Percentiles rank a stretch among this genome's conserved stretches.
Evolutionary conservation across 306 rosid species (phyloP).

Genomic region (Canavalia gladiata): DNA sequence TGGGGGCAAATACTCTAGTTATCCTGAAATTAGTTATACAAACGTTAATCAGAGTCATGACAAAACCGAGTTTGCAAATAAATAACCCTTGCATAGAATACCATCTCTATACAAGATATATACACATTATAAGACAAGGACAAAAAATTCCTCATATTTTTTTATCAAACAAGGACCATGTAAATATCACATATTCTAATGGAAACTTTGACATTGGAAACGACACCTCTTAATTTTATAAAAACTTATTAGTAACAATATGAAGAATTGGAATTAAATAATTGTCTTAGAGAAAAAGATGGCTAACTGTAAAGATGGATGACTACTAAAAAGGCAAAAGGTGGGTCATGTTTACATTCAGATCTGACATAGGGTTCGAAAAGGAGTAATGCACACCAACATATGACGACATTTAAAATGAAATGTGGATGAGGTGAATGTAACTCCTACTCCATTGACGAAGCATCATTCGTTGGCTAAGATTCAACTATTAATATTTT

Average conservation of each 20-base stretch:
- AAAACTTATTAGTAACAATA: too few relatives aligned
- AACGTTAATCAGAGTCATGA: neutral
- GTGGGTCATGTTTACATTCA: constrained; percentile 37
- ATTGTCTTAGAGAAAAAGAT: constrained; percentile 34
- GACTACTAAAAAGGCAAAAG: constrained; percentile 10
- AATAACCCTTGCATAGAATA: neutral
- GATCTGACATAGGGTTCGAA: neutral
- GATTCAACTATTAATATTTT: constrained; percentile 2
- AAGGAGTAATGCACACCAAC: constrained; percentile 44
- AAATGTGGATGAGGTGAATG: neutral
- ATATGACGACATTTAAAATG: constrained; percentile 48
- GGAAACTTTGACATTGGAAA: too few relatives aligned
- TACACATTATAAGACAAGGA: too few relatives aligned
- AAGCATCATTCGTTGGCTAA: constrained; percentile 15
- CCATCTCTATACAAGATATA: neutral
- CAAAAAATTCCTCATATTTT: too few relatives aligned
- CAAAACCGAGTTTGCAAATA: neutral
- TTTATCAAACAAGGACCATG: too few relatives aligned
- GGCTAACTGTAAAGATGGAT: constrained; percentile 34
- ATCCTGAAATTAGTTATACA: too few relatives aligned
- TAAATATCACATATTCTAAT: too few relatives aligned
- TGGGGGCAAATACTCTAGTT: too few relatives aligned
- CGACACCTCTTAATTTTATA: too few relatives aligned
- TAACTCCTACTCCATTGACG: neutral
- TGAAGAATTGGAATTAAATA: too few relatives aligned